Evolutionary conservation across 495 filamentous ascomycete genomes (phyloP).

Genomic region (Penicillium cataractarum): DNA sequence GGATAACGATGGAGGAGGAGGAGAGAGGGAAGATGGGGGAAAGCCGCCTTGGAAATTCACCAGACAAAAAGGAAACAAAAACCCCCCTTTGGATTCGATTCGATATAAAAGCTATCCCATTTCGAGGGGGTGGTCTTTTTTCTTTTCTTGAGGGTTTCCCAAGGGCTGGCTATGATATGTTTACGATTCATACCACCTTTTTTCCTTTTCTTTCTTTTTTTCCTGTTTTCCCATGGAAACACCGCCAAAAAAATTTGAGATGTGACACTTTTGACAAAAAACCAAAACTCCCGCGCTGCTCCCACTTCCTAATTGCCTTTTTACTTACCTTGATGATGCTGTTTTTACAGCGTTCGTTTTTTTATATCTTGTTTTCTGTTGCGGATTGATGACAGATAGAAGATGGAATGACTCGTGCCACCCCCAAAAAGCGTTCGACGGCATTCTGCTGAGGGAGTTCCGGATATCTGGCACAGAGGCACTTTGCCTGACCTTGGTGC

Average conservation of each 20-base stretch:
- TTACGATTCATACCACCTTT: slow-evolving; percentile 27
- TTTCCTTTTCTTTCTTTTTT: slow-evolving; percentile 1
- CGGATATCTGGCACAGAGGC: slow-evolving; percentile 80
- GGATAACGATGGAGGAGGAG: slow-evolving; percentile 7
- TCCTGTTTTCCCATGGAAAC: slow-evolving; percentile 2
- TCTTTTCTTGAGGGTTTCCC: neutral
- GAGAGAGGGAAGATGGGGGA: neutral
- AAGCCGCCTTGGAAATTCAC: neutral
- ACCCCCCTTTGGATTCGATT: neutral
- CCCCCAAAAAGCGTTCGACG: slow-evolving; percentile 29
- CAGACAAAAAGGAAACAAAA: neutral
- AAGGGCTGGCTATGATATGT: slow-evolving; percentile 25
- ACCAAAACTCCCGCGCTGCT: slow-evolving; percentile 12
- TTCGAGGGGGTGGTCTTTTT: neutral
- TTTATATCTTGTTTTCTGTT: slow-evolving; percentile 12
- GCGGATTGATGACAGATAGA: slow-evolving; percentile 35
- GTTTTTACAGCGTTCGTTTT: slow-evolving; percentile 18
- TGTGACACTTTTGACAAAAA: slow-evolving; percentile 25
- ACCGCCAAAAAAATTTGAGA: slow-evolving; percentile 24
- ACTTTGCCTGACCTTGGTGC: slow-evolving; percentile 49
- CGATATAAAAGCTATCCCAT: slow-evolving; percentile 11
- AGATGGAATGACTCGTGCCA: slow-evolving; percentile 35
- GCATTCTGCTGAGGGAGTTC: slow-evolving; percentile 62
- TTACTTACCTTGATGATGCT: slow-evolving; percentile 20
- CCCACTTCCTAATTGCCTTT: slow-evolving; percentile 18